phyloP scores from a whole-genome alignment of 2,329 filamentous ascomycete genomes.

The Cladosporium sp. region DNA sequence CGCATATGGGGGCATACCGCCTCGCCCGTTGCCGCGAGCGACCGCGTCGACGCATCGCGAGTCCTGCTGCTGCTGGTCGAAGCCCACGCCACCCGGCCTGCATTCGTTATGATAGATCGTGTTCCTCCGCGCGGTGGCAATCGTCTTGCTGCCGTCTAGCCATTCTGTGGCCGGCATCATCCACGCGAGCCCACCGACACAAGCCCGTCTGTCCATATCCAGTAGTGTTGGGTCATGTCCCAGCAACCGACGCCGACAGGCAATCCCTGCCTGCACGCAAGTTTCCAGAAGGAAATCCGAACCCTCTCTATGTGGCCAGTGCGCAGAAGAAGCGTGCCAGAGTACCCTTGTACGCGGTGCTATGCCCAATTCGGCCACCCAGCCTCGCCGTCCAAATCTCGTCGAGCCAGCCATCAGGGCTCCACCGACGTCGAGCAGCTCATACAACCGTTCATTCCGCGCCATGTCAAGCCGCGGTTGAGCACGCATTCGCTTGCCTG shows the following conservation, averaged over 20 bases:
- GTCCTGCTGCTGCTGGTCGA: too few relatives aligned
- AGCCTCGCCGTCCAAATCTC: neutral
- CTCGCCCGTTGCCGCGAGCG: neutral
- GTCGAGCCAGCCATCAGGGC: neutral
- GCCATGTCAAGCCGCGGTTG: neutral
- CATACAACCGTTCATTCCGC: neutral
- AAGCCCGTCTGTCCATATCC: constrained; percentile 8
- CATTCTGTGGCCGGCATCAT: constrained; percentile 1
- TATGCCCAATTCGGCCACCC: neutral
- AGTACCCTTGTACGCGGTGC: neutral
- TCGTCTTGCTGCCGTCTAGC: neutral
- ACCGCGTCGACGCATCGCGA: neutral
- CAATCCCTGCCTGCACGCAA: constrained; percentile 8
- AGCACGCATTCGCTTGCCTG: neutral
- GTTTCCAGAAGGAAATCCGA: constrained; percentile 17
- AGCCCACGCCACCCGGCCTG: neutral
- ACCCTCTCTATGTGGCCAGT: constrained; percentile 4
- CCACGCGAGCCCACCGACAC: constrained; percentile 17
- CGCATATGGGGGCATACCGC: constrained; percentile 6
- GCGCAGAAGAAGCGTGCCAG: neutral
- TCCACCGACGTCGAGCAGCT: neutral
- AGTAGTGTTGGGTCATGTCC: constrained; percentile 1
- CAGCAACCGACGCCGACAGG: constrained; percentile 5
- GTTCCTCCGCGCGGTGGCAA: neutral
- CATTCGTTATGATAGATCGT: neutral